Evolutionary conservation across 1,139 yeast genomes (phyloP).

Genomic region (Yamadazyma sp.): DNA sequence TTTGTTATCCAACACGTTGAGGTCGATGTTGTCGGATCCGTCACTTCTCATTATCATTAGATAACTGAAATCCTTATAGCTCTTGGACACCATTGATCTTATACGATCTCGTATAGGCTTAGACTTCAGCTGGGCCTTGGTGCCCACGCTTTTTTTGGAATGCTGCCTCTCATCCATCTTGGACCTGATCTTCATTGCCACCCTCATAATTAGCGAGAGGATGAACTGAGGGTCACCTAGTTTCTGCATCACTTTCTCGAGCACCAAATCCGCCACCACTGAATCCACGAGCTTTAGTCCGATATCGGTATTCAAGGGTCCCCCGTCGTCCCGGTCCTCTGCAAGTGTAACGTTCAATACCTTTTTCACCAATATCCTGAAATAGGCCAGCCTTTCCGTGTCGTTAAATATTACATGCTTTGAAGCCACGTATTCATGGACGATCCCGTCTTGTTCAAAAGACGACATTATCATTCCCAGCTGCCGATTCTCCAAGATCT

Average conservation of each 20-base stretch:
- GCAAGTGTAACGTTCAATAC: conserved; percentile 23
- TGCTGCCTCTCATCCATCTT: background rate
- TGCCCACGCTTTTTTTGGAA: conserved; percentile 1
- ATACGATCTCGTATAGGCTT: conserved; percentile 8
- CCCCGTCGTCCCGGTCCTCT: conserved; percentile 1
- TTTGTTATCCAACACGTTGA: conserved; percentile 17
- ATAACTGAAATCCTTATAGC: conserved; percentile 16
- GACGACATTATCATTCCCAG: conserved; percentile 9
- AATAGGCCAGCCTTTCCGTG: conserved; percentile 18
- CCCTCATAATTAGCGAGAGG: conserved; percentile 16
- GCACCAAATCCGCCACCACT: conserved; percentile 36
- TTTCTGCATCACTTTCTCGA: conserved; percentile 28
- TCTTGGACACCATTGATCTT: conserved; percentile 9
- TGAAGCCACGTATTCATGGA: conserved; percentile 13
- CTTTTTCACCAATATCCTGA: conserved; percentile 24
- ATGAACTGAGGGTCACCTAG: conserved; percentile 33
- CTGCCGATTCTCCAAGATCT: conserved; percentile 16
- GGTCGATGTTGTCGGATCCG: background rate
- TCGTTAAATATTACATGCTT: conserved; percentile 22
- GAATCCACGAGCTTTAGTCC: conserved; percentile 27
- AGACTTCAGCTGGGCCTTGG: conserved; percentile 1
- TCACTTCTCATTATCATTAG: conserved; percentile 13
- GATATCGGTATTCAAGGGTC: conserved; percentile 28
- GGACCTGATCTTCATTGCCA: conserved; percentile 6
- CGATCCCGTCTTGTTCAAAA: conserved; percentile 11